phyloP scores from a whole-genome alignment of 2,329 filamentous ascomycete species.

The Alternaria solani region DNA sequence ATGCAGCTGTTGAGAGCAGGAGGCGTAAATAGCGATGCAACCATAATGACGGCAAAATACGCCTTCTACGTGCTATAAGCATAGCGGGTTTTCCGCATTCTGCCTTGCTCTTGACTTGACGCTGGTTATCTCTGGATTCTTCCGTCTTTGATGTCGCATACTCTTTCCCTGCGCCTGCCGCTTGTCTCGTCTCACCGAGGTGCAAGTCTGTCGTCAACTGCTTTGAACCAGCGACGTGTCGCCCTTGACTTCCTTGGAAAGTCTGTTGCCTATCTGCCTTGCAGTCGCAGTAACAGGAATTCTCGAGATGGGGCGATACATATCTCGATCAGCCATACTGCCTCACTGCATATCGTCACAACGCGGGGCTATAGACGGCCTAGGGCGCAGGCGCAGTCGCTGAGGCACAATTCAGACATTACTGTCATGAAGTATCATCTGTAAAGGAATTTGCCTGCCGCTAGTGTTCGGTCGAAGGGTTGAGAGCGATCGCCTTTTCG shows the following conservation, averaged over 20 bases:
- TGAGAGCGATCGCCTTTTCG: not conserved
- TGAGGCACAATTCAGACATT: too few relatives aligned
- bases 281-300: not conserved
- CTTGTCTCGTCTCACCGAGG: not conserved
- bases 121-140: not conserved
- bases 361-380: not conserved
- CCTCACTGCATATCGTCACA: not conserved
- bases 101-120: not conserved
- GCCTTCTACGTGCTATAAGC: not conserved
- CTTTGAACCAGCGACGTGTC: not conserved
- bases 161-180: not conserved
- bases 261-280: not conserved
- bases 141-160: not conserved
- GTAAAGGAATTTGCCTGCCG: not conserved
- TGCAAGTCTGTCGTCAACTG: not conserved
- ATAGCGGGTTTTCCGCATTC: not conserved
- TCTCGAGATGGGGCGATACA: too few relatives aligned
- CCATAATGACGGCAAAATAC: not conserved
- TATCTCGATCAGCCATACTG: not conserved
- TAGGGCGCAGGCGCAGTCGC: fast-evolving
- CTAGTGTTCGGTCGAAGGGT: not conserved
- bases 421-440: too few relatives aligned
- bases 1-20: not conserved
- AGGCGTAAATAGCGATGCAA: not conserved
- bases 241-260: not conserved